Conservation (phyloP, 768 basidiomycete species). For the Dentipellis sp. region DNA sequence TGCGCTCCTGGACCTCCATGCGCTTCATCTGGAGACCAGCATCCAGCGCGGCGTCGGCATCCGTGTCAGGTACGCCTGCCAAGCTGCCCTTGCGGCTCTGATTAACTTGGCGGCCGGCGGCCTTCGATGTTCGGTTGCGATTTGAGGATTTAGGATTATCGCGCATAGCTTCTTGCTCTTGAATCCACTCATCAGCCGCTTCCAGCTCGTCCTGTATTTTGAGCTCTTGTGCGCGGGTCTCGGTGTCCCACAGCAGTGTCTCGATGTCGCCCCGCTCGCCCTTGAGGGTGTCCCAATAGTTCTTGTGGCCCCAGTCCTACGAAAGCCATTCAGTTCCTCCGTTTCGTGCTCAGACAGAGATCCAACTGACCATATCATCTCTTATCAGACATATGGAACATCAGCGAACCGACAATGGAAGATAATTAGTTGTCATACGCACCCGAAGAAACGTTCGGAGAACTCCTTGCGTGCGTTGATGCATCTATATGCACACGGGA, state of each 20-base stretch:
- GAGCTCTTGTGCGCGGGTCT: background rate
- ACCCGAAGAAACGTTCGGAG: conserved; percentile 33
- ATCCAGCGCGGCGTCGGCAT: background rate
- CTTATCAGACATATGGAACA: background rate
- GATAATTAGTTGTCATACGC: conserved; percentile 4
- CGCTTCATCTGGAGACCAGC: conserved; percentile 25
- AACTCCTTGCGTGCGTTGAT: conserved; percentile 30
- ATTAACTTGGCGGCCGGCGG: too few species aligned
- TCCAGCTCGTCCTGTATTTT: background rate
- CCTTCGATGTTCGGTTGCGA: background rate
- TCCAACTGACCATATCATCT: background rate
- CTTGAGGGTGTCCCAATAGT: conserved; percentile 17
- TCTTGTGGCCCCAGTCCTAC: conserved; percentile 33
- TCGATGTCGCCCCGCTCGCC: background rate
- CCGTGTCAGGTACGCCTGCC: background rate
- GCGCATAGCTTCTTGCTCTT: background rate
- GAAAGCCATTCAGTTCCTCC: background rate
- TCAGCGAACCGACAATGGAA: background rate
- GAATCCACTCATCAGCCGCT: background rate
- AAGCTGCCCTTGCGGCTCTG: background rate
- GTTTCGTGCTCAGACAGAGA: background rate
- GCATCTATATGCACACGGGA: conserved; percentile 18
- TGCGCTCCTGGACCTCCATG: conserved; percentile 23
- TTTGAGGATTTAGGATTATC: background rate
- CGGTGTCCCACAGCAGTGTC: background rate